phyloP scores from a whole-genome alignment of 495 filamentous ascomycete genomes.

The Daldinia concentrica region DNA sequence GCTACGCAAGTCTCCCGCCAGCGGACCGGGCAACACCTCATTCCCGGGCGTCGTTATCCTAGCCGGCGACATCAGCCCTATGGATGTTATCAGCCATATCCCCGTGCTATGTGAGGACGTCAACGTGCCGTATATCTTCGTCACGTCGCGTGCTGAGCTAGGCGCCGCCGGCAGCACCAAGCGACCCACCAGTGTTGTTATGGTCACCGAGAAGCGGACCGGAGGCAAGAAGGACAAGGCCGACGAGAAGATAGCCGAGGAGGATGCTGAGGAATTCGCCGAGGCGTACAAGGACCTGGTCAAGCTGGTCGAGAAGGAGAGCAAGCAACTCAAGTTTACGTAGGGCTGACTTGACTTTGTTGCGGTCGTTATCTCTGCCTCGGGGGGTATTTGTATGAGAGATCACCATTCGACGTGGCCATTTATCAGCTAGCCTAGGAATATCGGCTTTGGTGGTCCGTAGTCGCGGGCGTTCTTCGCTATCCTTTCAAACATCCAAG shows the following conservation, averaged over 20 bases:
- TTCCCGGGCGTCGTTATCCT: slow-evolving; percentile 84
- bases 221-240: slow-evolving; percentile 58
- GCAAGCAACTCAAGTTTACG: slow-evolving; percentile 49
- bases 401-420: not conserved
- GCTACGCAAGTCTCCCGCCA: slow-evolving; percentile 84
- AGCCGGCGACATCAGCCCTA: slow-evolving; percentile 94
- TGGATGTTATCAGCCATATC: slow-evolving; percentile 97
- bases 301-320: slow-evolving; percentile 78
- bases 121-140: slow-evolving; percentile 92
- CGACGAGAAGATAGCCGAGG: slow-evolving; percentile 55
- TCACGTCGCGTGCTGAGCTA: slow-evolving; percentile 85
- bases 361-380: not conserved
- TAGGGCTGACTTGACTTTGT: slow-evolving; percentile 1
- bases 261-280: slow-evolving; percentile 69
- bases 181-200: slow-evolving; percentile 92
- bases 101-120: slow-evolving; percentile 98
- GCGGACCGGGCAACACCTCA: slow-evolving; percentile 58
- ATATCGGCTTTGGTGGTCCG: not conserved
- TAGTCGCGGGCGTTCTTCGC: slow-evolving; percentile 18
- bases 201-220: slow-evolving; percentile 71
- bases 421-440: not conserved
- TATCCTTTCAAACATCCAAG: slow-evolving; percentile 21
- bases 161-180: slow-evolving; percentile 92
- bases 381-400: not conserved
- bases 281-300: slow-evolving; percentile 76